Conservation (phyloP, 1,284 basidiomycete genomes). For the Schizophyllum amplum region DNA sequence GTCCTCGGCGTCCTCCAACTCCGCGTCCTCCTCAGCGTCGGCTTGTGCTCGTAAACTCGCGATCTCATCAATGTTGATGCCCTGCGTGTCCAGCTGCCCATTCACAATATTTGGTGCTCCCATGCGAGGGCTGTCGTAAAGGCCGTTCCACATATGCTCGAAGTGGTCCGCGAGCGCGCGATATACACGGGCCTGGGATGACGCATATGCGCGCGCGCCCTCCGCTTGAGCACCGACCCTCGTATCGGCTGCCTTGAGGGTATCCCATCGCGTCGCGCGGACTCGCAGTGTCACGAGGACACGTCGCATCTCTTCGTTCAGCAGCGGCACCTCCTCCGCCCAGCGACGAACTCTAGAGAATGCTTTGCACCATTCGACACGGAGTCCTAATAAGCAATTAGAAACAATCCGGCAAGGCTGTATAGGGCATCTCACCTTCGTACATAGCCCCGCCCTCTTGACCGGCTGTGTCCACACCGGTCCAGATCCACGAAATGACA, state of each 20-base stretch:
- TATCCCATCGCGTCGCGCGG: neutral
- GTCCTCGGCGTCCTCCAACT: neutral
- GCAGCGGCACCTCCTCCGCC: slow-evolving; percentile 8
- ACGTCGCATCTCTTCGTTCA: slow-evolving; percentile 10
- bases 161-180: no score
- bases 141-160: no score
- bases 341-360: slow-evolving; percentile 1
- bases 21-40: neutral
- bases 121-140: neutral
- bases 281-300: neutral
- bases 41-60: no score
- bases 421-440: neutral
- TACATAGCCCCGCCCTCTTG: neutral
- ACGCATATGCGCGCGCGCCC: neutral
- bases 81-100: neutral
- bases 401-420: neutral
- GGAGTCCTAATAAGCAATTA: neutral
- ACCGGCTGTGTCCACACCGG: neutral
- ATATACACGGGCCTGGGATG: neutral
- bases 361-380: slow-evolving; percentile 7
- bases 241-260: neutral
- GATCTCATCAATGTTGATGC: neutral
- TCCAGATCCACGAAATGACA: slow-evolving; percentile 6
- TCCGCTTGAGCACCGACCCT: neutral
- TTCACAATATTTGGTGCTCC: neutral